Percentiles rank a stretch among this genome's conserved stretches.
Conservation (phyloP, 73 alveolate genomes). For the Tetrahymena thermophila region DNA sequence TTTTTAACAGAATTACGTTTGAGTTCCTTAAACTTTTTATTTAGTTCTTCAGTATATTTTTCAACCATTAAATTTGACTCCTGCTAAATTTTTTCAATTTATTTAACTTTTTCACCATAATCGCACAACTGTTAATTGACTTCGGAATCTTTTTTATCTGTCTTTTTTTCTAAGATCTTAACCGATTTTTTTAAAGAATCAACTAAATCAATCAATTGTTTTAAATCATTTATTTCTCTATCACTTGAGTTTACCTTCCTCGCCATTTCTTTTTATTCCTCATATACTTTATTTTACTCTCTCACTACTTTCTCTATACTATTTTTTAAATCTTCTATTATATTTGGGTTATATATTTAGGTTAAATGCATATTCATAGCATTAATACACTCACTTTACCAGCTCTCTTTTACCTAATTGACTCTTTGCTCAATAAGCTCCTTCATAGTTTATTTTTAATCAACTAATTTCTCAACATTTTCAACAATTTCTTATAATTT, state of each 20-base stretch:
- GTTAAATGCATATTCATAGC: not conserved
- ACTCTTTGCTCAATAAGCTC: not conserved
- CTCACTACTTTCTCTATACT: not conserved
- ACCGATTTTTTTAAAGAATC: not conserved
- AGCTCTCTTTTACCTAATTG: not conserved
- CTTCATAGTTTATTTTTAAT: not conserved
- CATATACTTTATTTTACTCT: not conserved
- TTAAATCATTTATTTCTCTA: not conserved
- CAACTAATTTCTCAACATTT: not conserved
- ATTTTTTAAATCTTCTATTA: not conserved
- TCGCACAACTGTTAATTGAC: not conserved
- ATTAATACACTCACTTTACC: not conserved
- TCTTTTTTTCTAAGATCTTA: not conserved
- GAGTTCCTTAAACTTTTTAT: not conserved
- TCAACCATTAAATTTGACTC: not conserved
- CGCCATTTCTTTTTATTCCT: not conserved
- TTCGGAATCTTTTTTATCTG: not conserved
- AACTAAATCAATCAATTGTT: not conserved
- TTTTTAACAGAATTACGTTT: not conserved
- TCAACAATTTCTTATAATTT: not conserved
- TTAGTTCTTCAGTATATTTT: not conserved
- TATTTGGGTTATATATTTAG: not conserved
- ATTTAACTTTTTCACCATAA: not conserved
- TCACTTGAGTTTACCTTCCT: not conserved
- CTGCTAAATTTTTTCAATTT: not conserved